Evolutionary conservation across 345 rosid genomes (phyloP).

Genomic region (Carallia brachiata): DNA sequence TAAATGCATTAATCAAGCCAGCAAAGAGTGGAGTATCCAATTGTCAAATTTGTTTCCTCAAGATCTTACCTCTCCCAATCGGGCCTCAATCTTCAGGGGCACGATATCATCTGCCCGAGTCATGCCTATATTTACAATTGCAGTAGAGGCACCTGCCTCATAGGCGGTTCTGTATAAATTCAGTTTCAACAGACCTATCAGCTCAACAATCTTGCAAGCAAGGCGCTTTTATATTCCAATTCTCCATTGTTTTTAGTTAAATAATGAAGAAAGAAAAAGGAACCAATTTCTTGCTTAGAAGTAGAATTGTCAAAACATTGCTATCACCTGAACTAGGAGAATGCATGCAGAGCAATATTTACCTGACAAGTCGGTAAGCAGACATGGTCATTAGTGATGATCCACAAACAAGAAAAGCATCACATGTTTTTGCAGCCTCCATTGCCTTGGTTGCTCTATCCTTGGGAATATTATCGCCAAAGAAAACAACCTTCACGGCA

Average conservation of each 20-base stretch:
- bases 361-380: conserved; percentile 86
- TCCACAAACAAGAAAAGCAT: conserved; percentile 81
- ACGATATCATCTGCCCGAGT: conserved; percentile 85
- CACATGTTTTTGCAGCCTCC: conserved; percentile 69
- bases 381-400: conserved; percentile 96
- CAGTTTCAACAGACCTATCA: conserved; percentile 19
- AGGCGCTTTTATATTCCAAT: background rate
- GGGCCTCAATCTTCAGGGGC: conserved; percentile 73
- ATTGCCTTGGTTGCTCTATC: conserved; percentile 80
- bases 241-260: background rate
- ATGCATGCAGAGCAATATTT: conserved; percentile 5
- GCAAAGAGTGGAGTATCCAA: background rate
- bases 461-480: conserved; percentile 92
- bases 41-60: background rate
- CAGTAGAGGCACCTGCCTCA: conserved; percentile 82
- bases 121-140: conserved; percentile 70
- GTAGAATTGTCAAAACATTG: too few species aligned
- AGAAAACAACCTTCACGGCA: conserved; percentile 71
- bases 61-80: conserved; percentile 71
- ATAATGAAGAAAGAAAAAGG: background rate
- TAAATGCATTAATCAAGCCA: conserved; percentile 6
- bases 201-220: background rate
- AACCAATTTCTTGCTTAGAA: background rate
- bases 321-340: too few species aligned
- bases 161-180: conserved; percentile 66